These are phyloP conservation scores for Odontarrhena argentea DNA, from an alignment of 345 rosid species.

Conservation along the genomic window DNA sequence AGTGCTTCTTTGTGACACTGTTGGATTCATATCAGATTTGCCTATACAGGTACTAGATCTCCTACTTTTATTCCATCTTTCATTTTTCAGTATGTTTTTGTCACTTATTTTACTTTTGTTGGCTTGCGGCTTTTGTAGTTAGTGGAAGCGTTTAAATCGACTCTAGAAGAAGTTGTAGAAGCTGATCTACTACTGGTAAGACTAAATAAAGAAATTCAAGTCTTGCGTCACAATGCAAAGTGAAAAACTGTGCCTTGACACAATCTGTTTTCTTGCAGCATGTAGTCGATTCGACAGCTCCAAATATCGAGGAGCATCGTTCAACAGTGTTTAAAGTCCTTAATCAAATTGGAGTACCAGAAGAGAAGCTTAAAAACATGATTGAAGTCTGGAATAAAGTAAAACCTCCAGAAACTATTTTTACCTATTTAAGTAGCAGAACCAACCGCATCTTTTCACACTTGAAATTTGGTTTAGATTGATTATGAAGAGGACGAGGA, in stretches of 20 bases:
- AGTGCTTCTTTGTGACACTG: constrained; percentile 88
- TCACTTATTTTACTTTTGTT: constrained; percentile 14
- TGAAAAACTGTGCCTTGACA: not conserved
- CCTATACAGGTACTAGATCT: constrained; percentile 73
- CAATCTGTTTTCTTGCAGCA: constrained; percentile 53
- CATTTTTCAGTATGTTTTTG: not conserved
- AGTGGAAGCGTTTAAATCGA: constrained; percentile 92
- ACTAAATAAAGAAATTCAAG: not conserved
- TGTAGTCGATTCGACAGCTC: constrained; percentile 87
- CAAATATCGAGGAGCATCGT: constrained; percentile 89
- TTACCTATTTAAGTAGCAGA: not conserved
- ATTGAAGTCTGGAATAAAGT: constrained; percentile 98
- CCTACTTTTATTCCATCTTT: constrained; percentile 11
- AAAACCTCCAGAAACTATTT: not conserved
- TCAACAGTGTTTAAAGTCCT: constrained; percentile 81
- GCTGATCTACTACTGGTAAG: constrained; percentile 92
- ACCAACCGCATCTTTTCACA: not conserved
- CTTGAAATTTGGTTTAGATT: constrained; percentile 46
- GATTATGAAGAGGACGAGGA: constrained; percentile 68
- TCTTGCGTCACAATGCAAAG: not conserved
- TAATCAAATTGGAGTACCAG: constrained; percentile 86
- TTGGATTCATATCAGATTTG: constrained; percentile 93
- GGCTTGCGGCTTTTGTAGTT: constrained; percentile 45
- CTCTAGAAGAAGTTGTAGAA: constrained; percentile 92
- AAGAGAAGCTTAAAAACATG: constrained; percentile 79